A percentile compares a stretch with the other conserved stretches of the same genome.
Evolutionary conservation across 441 rosid genomes (phyloP).

Genomic region (Biscutella laevigata): DNA sequence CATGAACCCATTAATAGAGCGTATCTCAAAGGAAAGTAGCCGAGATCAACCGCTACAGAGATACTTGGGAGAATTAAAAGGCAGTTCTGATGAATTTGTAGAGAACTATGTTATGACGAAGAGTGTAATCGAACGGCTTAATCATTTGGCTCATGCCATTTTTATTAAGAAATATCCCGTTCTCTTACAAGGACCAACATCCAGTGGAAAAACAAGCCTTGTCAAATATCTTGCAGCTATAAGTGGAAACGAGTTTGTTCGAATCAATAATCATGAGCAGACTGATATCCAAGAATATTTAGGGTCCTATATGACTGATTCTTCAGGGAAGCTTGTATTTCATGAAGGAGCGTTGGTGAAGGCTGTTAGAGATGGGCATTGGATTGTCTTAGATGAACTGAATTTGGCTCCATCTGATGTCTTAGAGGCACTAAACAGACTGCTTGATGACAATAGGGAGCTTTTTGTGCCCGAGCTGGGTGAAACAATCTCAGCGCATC

Average conservation of each 20-base stretch:
- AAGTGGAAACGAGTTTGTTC: slow-evolving; percentile 85
- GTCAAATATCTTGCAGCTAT: slow-evolving; percentile 87
- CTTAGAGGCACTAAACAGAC: slow-evolving; percentile 83
- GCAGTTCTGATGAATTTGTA: slow-evolving; percentile 36
- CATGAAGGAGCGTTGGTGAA: slow-evolving; percentile 93
- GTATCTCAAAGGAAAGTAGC: slow-evolving; percentile 41
- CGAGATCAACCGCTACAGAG: slow-evolving; percentile 36
- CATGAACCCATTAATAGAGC: slow-evolving; percentile 52
- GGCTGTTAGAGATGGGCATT: slow-evolving; percentile 85
- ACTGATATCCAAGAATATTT: slow-evolving; percentile 93
- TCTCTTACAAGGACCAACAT: slow-evolving; percentile 95
- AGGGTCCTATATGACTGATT: slow-evolving; percentile 82
- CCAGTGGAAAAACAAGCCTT: slow-evolving; percentile 99
- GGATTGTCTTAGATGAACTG: slow-evolving; percentile 96
- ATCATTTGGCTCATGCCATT: slow-evolving; percentile 77
- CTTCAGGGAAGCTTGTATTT: slow-evolving; percentile 82
- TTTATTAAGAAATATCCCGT: slow-evolving; percentile 81
- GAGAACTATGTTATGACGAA: slow-evolving; percentile 65
- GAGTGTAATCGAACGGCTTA: slow-evolving; percentile 68
- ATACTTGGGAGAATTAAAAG: slow-evolving; percentile 39
- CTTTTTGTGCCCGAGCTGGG: slow-evolving; percentile 83
- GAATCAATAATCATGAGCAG: slow-evolving; percentile 96
- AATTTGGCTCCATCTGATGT: slow-evolving; percentile 99
- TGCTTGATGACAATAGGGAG: slow-evolving; percentile 97
- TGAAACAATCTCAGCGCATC: slow-evolving; percentile 80